Evolutionary conservation across 192 early-diverging fungal genomes (phyloP).

Genomic region (Podila minutissima): DNA sequence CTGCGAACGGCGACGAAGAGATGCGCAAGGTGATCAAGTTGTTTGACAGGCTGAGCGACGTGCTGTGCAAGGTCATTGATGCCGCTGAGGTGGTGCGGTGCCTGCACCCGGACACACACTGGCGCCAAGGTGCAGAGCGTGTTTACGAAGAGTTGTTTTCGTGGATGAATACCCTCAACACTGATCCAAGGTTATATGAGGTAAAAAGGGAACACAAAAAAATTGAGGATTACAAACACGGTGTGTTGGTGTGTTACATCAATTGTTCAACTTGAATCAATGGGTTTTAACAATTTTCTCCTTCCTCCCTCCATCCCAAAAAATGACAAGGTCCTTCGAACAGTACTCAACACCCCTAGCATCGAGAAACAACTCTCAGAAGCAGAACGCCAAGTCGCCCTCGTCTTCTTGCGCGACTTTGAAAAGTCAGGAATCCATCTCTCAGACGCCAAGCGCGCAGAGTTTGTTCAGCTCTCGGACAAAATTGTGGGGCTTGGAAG

Average conservation of each 20-base stretch:
- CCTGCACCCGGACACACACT: constrained; percentile 82
- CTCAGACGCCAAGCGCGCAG: constrained; percentile 64
- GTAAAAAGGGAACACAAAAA: constrained; percentile 41
- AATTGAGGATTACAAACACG: background rate
- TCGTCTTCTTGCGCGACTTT: constrained; percentile 90
- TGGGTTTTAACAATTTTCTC: no score
- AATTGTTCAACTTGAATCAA: background rate
- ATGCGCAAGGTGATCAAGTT: constrained; percentile 83
- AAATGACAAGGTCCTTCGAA: constrained; percentile 65
- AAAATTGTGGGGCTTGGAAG: constrained; percentile 81
- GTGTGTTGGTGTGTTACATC: background rate
- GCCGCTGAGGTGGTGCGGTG: constrained; percentile 92
- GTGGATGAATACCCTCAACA: constrained; percentile 95
- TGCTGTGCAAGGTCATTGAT: constrained; percentile 92
- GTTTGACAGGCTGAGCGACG: constrained; percentile 89
- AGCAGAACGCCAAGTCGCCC: constrained; percentile 81
- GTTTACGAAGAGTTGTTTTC: constrained; percentile 80
- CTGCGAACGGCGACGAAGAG: constrained; percentile 59
- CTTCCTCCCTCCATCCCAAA: background rate
- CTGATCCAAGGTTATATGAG: constrained; percentile 84
- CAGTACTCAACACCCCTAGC: constrained; percentile 67
- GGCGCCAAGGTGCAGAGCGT: constrained; percentile 78
- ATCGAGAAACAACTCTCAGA: constrained; percentile 65
- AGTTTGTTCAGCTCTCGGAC: constrained; percentile 88
- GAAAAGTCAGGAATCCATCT: constrained; percentile 96